Base-by-base conservation (phyloP, 1,139 yeast genomes). In the Geotrichum aggregatum region DNA sequence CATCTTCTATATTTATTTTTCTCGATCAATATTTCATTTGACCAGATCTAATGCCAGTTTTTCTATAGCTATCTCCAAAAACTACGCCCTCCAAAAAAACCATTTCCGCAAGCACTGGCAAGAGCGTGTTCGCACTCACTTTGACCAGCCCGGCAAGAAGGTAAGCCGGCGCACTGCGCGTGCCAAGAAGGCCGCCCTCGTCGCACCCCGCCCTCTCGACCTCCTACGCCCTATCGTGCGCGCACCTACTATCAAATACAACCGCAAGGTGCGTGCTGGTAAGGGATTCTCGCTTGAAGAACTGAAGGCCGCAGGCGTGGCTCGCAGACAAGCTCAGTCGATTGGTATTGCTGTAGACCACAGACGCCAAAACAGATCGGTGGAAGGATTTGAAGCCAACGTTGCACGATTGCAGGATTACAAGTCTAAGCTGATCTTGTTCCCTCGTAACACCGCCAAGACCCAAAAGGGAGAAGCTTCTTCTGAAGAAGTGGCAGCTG, bases 61-160 rank as follows among this genome's bases (percentile, higher is more conserved):
- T 8, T 24, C 21, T 39, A 57, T 77, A 92, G 98, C 98, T 79
- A 88, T 92, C 82, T 78, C 92, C 72, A 89, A 92, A 91, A 92
- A 92, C 80, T 81, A 85, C 73, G 74, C 76, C 67, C 69, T 72
- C 67, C 70, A 68, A 66, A 67, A 78, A 73, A 76, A 76, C 95
- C 97, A 84, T 80, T 91, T 82, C 89, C 64, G 75, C 63, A 92
- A 92, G 87, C 92, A 89, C 95, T 92, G 99, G 99, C 98, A 92
- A 82, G 95, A 87, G 79, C 88, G 98, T 76, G 99, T 92, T 83
- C 87, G 82, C 77, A 96, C 88, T 71, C 97, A 92, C 89, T 85
- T 91, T 74, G 96, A 91, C 91, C 98, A 92, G 82, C 95, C 98
- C 71, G 98, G 98, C 76, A 88, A 89, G 85, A 92, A 92, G 85